These are phyloP conservation scores for Trichoderma afroharzianum DNA, from an alignment of 2,329 filamentous ascomycete species.

Conservation along the genomic window DNA sequence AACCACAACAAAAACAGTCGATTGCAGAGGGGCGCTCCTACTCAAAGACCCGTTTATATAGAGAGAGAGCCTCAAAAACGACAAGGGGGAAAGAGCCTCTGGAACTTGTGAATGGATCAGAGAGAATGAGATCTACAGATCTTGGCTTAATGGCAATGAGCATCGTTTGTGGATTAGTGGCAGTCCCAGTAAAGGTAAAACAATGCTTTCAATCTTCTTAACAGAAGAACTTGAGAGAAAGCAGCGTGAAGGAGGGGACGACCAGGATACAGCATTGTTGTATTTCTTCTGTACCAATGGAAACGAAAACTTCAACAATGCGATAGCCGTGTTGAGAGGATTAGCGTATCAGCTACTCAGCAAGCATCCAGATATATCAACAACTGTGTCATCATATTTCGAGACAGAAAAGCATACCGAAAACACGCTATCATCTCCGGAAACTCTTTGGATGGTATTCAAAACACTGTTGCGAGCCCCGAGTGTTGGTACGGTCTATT, in stretches of 20 bases:
- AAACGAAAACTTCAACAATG: background rate
- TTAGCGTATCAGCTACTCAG: background rate
- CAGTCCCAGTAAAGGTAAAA: background rate
- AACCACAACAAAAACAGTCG: background rate
- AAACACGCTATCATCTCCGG: background rate
- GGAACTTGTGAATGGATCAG: background rate
- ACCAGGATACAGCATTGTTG: background rate
- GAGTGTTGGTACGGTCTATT: background rate
- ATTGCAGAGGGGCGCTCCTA: background rate
- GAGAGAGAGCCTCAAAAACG: background rate
- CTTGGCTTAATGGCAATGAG: background rate
- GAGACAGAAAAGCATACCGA: background rate
- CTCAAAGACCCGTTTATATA: background rate
- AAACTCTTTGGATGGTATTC: background rate
- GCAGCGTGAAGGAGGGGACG: fast-evolving
- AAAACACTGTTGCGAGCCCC: background rate
- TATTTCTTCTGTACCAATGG: background rate
- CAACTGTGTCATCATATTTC: background rate
- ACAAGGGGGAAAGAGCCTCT: background rate
- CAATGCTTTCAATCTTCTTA: background rate
- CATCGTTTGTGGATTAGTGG: background rate
- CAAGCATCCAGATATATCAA: background rate
- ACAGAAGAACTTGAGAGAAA: background rate
- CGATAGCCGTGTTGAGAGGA: background rate
- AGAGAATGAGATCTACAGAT: background rate